A percentile compares a stretch with the other conserved stretches of the same genome.
Conservation (phyloP, 805 yeast genomes). For the Geotrichum ghanense region DNA sequence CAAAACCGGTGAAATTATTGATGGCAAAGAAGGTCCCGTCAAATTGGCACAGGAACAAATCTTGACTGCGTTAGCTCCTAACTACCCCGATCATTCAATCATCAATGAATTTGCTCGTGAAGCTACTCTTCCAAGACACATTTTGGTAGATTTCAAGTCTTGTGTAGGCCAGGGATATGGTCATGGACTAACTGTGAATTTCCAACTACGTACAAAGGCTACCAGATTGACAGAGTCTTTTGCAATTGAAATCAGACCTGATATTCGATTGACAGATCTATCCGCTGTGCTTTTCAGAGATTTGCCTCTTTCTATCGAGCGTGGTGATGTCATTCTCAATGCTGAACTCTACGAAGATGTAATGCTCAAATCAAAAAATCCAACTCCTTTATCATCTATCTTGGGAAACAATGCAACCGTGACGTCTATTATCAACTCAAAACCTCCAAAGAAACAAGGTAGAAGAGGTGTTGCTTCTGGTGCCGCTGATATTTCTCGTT, state of each 20-base stretch:
- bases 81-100: slow-evolving; percentile 39
- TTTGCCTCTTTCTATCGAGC: slow-evolving; percentile 49
- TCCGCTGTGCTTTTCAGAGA: slow-evolving; percentile 74
- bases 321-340: slow-evolving; percentile 60
- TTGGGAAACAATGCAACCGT: background rate
- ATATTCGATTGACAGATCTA: slow-evolving; percentile 52
- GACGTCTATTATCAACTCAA: background rate
- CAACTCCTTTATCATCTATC: slow-evolving; percentile 2
- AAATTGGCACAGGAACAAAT: slow-evolving; percentile 56
- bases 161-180: slow-evolving; percentile 48
- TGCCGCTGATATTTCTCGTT: slow-evolving; percentile 71
- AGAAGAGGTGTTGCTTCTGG: slow-evolving; percentile 84
- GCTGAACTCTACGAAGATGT: slow-evolving; percentile 66
- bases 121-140: slow-evolving; percentile 35
- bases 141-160: slow-evolving; percentile 65
- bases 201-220: slow-evolving; percentile 55
- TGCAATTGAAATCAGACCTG: slow-evolving; percentile 50
- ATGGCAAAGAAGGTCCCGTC: slow-evolving; percentile 34
- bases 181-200: slow-evolving; percentile 62
- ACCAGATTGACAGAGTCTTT: slow-evolving; percentile 70
- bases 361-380: slow-evolving; percentile 27
- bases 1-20: slow-evolving; percentile 18
- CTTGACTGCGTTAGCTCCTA: slow-evolving; percentile 59
- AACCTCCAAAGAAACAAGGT: slow-evolving; percentile 20
- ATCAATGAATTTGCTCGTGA: slow-evolving; percentile 8